Evolutionary conservation across 495 filamentous ascomycete species (phyloP).

Genomic region (Penicillium dipodomyicola): DNA sequence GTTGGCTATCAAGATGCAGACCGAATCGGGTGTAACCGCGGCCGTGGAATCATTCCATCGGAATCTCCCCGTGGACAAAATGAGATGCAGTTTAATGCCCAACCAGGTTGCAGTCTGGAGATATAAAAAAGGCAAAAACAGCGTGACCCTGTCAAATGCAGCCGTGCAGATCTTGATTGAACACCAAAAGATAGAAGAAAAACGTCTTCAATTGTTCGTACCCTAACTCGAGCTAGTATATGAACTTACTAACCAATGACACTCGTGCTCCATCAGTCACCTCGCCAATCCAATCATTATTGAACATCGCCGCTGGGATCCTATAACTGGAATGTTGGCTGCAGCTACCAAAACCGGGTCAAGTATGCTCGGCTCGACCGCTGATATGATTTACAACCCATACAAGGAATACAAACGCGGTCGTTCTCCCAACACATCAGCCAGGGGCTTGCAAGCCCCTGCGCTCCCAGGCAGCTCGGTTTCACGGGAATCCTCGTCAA

Average conservation of each 20-base stretch:
- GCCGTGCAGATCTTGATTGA: constrained; percentile 66
- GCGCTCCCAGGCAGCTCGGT: not conserved
- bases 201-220: constrained; percentile 53
- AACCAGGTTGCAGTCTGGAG: constrained; percentile 71
- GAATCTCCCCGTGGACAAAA: constrained; percentile 59
- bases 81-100: constrained; percentile 68
- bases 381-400: constrained; percentile 33
- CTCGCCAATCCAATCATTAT: constrained; percentile 32
- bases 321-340: constrained; percentile 44
- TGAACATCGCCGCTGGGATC: constrained; percentile 40
- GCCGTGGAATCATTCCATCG: constrained; percentile 71
- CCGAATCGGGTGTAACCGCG: constrained; percentile 70
- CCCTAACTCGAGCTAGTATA: constrained; percentile 22
- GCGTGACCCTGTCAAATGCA: constrained; percentile 58
- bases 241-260: constrained; percentile 6
- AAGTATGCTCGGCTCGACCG: constrained; percentile 26
- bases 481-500: not conserved
- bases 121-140: constrained; percentile 45
- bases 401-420: constrained; percentile 29
- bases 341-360: constrained; percentile 23
- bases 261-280: constrained; percentile 15
- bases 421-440: constrained; percentile 20
- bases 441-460: not conserved
- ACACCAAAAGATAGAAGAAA: constrained; percentile 57
- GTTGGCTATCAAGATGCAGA: constrained; percentile 60